phyloP scores from a whole-genome alignment of 2,329 filamentous ascomycete genomes.

The Coniochaeta prunicola region DNA sequence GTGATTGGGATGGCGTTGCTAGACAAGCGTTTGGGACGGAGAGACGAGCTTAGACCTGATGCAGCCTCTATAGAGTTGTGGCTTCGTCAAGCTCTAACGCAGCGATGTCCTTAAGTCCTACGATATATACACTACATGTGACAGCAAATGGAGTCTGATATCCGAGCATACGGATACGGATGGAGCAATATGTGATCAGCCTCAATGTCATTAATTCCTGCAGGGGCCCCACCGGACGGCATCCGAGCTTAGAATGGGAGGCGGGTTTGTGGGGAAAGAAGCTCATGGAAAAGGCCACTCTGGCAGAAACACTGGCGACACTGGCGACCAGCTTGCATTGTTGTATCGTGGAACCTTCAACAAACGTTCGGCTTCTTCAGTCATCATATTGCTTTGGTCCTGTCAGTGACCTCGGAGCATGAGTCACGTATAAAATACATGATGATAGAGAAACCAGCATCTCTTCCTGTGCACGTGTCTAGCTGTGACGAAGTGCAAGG shows the following conservation, averaged over 20 bases:
- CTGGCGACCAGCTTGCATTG: background rate
- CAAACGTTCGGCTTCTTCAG: background rate
- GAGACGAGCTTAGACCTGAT: background rate
- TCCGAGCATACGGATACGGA: background rate
- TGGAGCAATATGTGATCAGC: background rate
- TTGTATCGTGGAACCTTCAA: background rate
- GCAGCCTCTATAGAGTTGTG: too few species aligned
- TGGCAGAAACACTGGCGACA: slow-evolving; percentile 12
- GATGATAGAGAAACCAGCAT: background rate
- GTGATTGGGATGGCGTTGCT: background rate
- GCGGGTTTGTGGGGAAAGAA: background rate
- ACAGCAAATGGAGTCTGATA: background rate
- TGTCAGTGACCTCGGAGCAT: background rate
- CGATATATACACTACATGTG: background rate
- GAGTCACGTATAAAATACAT: background rate
- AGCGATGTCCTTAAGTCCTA: too few species aligned
- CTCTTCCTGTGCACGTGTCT: too few species aligned
- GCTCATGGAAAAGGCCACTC: slow-evolving; percentile 14
- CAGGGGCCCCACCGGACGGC: background rate
- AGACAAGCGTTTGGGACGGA: background rate
- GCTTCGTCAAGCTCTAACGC: too few species aligned
- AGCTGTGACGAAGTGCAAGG: background rate
- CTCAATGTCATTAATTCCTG: background rate
- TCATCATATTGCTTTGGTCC: background rate
- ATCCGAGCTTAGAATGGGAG: background rate